These are phyloP conservation scores for Rhamnella rubrinervis DNA, from an alignment of 331 rosid species.

Conservation along the genomic window DNA sequence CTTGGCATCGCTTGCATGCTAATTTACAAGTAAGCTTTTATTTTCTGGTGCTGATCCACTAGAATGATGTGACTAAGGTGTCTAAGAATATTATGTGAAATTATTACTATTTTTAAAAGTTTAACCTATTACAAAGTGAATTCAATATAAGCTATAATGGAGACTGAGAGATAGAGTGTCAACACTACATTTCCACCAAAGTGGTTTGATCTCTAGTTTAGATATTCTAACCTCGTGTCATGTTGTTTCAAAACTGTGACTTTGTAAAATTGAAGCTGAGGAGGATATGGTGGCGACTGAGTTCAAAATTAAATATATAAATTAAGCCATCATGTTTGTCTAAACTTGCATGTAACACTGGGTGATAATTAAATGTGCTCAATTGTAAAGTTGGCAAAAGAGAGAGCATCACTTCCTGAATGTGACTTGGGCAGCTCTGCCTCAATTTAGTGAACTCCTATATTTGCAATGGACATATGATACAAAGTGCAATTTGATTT, in stretches of 20 bases:
- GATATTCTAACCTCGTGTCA: constrained; percentile 25
- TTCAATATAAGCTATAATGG: no score
- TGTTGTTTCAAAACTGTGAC: constrained; percentile 16
- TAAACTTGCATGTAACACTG: constrained; percentile 16
- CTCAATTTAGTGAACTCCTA: not conserved
- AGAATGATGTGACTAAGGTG: no score
- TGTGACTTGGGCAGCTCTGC: constrained; percentile 10
- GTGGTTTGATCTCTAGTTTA: constrained; percentile 25
- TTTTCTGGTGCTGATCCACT: no score
- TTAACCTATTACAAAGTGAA: no score
- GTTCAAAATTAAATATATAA: constrained; percentile 22
- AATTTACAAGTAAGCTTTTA: constrained; percentile 74
- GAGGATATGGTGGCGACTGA: constrained; percentile 12
- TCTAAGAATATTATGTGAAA: no score
- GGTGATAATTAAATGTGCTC: not conserved
- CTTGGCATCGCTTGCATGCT: constrained; percentile 95
- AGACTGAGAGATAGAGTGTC: no score
- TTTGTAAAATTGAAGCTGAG: constrained; percentile 23
- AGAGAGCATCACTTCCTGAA: not conserved
- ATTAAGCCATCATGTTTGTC: constrained; percentile 3
- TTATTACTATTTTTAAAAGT: no score
- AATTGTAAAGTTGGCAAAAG: constrained; percentile 22
- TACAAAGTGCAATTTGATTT: no score
- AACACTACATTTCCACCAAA: constrained; percentile 26
- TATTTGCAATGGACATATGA: not conserved